These are phyloP conservation scores for Mucor circinelloides DNA, from an alignment of 371 early-diverging fungal genomes.

Conservation along the genomic window DNA sequence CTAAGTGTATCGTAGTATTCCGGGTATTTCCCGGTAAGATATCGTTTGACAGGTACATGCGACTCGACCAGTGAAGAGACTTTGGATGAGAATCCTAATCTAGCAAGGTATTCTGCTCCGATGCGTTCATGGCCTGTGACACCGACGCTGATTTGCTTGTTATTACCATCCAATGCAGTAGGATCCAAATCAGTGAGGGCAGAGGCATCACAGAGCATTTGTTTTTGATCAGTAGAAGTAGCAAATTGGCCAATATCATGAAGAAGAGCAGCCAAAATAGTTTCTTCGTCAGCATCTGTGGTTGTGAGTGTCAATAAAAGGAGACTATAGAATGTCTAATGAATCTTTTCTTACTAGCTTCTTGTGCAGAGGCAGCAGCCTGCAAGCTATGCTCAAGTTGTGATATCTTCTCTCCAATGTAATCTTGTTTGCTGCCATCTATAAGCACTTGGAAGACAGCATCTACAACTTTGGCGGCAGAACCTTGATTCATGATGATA, in stretches of 20 bases:
- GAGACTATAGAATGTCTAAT: too few relatives aligned
- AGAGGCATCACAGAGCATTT: slow-evolving; percentile 48
- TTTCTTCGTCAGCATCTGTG: slow-evolving; percentile 51
- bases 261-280: slow-evolving; percentile 53
- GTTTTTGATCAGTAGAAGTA: slow-evolving; percentile 43
- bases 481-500: slow-evolving; percentile 3
- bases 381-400: slow-evolving; percentile 60
- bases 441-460: slow-evolving; percentile 47
- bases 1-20: slow-evolving; percentile 49
- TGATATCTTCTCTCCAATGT: slow-evolving; percentile 57
- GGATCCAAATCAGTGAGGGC: slow-evolving; percentile 27
- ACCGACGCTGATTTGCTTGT: slow-evolving; percentile 37
- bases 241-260: slow-evolving; percentile 64
- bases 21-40: slow-evolving; percentile 49
- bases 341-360: slow-evolving; percentile 32
- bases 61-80: slow-evolving; percentile 53
- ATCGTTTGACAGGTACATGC: slow-evolving; percentile 58
- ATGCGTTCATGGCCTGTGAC: slow-evolving; percentile 54
- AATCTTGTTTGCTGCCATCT: slow-evolving; percentile 52
- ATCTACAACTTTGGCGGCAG: slow-evolving; percentile 28
- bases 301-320: background rate
- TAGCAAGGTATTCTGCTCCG: slow-evolving; percentile 52
- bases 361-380: slow-evolving; percentile 46
- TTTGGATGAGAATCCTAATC: slow-evolving; percentile 55
- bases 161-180: background rate